phyloP scores from a whole-genome alignment of 2,329 filamentous ascomycete species.

The Ophiostoma tasmaniense region DNA sequence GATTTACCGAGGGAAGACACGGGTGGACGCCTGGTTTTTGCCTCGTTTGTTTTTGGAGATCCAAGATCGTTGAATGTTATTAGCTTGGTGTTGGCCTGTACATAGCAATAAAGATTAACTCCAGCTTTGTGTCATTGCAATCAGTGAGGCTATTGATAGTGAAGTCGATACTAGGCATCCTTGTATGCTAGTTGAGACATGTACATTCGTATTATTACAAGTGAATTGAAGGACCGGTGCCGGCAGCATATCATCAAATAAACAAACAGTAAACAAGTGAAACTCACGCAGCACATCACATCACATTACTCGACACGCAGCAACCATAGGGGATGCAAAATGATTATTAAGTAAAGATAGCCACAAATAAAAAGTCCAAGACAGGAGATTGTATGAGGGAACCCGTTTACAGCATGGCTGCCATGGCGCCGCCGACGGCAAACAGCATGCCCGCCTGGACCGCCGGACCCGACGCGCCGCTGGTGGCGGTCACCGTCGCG shows the following conservation, averaged over 20 bases:
- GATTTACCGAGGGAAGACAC: not conserved
- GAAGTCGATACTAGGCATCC: no score
- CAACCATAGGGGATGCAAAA: no score
- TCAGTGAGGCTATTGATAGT: not conserved
- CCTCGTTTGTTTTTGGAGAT: constrained; percentile 6
- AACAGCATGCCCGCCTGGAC: not conserved
- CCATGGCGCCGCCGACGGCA: not conserved
- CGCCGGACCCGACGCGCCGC: no score
- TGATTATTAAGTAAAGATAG: not conserved
- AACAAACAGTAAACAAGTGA: not conserved
- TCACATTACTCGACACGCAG: no score
- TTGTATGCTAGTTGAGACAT: not conserved
- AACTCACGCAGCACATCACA: no score
- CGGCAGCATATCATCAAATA: no score
- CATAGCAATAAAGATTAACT: constrained; percentile 1
- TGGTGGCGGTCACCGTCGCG: not conserved
- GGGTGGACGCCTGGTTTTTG: not conserved
- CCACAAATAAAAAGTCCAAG: not conserved
- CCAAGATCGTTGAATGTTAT: not conserved
- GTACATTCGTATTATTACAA: no score
- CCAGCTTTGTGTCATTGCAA: not conserved
- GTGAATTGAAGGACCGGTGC: no score
- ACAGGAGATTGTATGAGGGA: no score
- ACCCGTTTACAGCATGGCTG: not conserved
- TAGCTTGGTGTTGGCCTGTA: not conserved